Evolutionary conservation across 306 rosid species (phyloP).

Genomic region (Pyrus betulifolia): DNA sequence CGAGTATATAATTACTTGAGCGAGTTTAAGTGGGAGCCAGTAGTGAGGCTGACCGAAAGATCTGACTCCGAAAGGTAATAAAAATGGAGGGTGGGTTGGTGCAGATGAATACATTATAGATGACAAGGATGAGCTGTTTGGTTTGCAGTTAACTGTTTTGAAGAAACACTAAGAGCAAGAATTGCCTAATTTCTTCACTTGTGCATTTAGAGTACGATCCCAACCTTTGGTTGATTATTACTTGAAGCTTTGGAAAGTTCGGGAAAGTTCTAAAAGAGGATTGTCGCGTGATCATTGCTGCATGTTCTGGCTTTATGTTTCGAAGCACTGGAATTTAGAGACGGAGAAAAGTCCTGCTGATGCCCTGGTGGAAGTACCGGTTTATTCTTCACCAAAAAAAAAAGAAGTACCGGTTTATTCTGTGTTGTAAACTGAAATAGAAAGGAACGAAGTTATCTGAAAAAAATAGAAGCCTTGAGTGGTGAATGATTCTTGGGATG

Average conservation of each 20-base stretch:
- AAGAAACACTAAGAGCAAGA: conserved; percentile 24
- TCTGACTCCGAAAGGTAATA: conserved; percentile 42
- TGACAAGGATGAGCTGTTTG: conserved; percentile 48
- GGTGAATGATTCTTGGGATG: too few species aligned
- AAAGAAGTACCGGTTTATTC: too few species aligned
- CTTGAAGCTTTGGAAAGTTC: conserved; percentile 46
- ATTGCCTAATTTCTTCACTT: conserved; percentile 34
- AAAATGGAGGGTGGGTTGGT: conserved; percentile 34
- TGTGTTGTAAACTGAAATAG: too few species aligned
- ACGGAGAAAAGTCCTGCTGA: conserved; percentile 22
- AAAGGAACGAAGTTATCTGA: too few species aligned
- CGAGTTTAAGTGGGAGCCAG: conserved; percentile 35
- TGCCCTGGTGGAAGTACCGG: conserved; percentile 47
- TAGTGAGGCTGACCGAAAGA: conserved; percentile 19
- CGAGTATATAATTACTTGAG: conserved; percentile 42
- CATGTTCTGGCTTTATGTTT: conserved; percentile 53
- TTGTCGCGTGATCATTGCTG: conserved; percentile 40
- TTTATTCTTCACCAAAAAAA: neutral
- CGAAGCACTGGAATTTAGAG: conserved; percentile 20
- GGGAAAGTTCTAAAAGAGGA: conserved; percentile 41
- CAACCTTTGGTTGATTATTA: conserved; percentile 47
- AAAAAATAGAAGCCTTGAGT: too few species aligned
- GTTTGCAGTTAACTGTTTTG: conserved; percentile 35
- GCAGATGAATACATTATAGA: conserved; percentile 41
- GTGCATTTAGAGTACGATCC: conserved; percentile 28